These are phyloP conservation scores for Umbelopsis sp. DNA, from an alignment of 192 early-diverging fungal species.

Conservation along the genomic window DNA sequence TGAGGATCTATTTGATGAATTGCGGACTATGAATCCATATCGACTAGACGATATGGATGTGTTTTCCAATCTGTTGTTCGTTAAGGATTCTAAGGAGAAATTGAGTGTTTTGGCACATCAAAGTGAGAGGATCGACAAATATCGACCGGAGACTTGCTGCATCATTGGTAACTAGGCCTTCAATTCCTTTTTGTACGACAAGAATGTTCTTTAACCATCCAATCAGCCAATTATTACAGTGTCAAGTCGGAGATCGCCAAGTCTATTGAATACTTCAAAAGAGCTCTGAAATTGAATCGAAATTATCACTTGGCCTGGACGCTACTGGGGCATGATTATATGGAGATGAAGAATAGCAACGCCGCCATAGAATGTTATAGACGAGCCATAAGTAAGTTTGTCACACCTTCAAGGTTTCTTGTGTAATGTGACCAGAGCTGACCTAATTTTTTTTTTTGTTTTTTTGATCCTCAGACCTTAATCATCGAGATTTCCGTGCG, in stretches of 20 bases:
- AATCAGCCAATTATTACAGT: conserved; percentile 86
- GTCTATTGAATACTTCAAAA: conserved; percentile 85
- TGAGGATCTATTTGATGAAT: conserved; percentile 64
- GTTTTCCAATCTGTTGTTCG: conserved; percentile 88
- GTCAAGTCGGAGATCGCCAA: conserved; percentile 78
- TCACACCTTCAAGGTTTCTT: not conserved
- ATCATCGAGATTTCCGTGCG: conserved; percentile 80
- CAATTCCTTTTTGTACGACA: not conserved
- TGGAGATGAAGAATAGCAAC: conserved; percentile 88
- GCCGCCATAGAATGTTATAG: conserved; percentile 91
- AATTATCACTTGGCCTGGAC: conserved; percentile 85
- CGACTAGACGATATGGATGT: conserved; percentile 81
- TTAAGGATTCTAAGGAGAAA: conserved; percentile 69
- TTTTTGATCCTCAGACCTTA: conserved; percentile 55
- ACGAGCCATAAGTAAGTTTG: conserved; percentile 68
- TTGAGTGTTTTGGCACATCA: conserved; percentile 80
- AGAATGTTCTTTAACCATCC: conserved; percentile 3
- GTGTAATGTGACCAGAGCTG: not conserved
- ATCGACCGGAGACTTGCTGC: conserved; percentile 86
- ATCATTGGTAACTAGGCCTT: conserved; percentile 57
- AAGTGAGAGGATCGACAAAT: conserved; percentile 72
- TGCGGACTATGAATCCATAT: conserved; percentile 75
- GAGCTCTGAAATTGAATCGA: conserved; percentile 80
- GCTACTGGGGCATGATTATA: conserved; percentile 92
- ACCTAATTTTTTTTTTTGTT: not conserved